phyloP scores from a whole-genome alignment of 2,329 filamentous ascomycete genomes.

The Ceratocystis colombiana region DNA sequence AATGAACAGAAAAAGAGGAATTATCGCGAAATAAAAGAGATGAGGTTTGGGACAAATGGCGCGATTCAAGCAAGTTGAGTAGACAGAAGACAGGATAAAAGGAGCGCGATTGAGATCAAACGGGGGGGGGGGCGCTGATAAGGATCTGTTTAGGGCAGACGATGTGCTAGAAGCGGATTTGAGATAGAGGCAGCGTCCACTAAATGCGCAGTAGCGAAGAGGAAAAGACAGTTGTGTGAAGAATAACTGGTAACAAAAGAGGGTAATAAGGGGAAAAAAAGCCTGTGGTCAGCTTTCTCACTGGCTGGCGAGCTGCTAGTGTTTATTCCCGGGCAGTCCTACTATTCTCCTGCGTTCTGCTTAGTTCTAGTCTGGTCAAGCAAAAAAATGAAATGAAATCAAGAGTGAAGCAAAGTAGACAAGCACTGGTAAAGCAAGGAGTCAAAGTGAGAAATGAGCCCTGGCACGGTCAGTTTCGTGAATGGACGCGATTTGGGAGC shows the following conservation, averaged over 20 bases:
- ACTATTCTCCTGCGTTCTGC: too few species aligned
- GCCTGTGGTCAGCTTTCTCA: neutral
- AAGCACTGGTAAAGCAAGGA: conserved; percentile 14
- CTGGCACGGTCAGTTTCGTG: conserved; percentile 16
- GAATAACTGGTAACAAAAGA: neutral
- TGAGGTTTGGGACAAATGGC: conserved; percentile 11
- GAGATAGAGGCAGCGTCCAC: neutral
- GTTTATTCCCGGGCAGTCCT: too few species aligned
- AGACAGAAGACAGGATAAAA: conserved; percentile 2
- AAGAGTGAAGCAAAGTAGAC: neutral
- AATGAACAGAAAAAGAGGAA: conserved; percentile 21
- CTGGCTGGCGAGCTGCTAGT: too few species aligned
- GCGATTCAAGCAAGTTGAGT: neutral
- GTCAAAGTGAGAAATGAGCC: conserved; percentile 6
- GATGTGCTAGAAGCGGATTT: neutral
- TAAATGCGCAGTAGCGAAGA: conserved; percentile 8
- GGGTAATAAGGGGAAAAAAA: neutral
- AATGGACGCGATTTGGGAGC: conserved; percentile 16
- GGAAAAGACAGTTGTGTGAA: neutral
- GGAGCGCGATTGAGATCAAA: conserved; percentile 17
- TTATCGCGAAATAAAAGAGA: conserved; percentile 11
- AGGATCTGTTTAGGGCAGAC: conserved; percentile 8
- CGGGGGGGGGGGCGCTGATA: neutral
- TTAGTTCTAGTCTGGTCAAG: neutral
- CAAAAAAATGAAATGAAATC: conserved; percentile 2